A percentile compares a stretch with the other conserved stretches of the same genome.
phyloP scores from a whole-genome alignment of 352 stramenopile species.

The Phytopythium litorale region DNA sequence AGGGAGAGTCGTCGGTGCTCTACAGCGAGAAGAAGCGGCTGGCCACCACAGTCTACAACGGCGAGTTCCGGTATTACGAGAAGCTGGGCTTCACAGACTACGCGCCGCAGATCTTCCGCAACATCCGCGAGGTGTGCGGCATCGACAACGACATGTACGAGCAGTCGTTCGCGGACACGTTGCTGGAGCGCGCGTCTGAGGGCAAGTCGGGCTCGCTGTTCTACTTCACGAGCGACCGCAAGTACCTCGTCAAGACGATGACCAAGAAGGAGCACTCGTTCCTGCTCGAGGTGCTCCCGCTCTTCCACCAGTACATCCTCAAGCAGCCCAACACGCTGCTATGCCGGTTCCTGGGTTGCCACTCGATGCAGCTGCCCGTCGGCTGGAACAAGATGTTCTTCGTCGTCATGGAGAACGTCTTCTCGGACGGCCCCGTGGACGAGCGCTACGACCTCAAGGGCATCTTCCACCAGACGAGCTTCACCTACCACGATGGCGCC shows the following conservation, averaged over 20 bases:
- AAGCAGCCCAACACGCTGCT: slow-evolving; percentile 79
- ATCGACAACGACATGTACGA: slow-evolving; percentile 78
- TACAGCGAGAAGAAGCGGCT: slow-evolving; percentile 85
- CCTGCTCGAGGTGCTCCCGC: slow-evolving; percentile 69
- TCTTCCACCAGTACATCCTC: slow-evolving; percentile 85
- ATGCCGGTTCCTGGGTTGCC: slow-evolving; percentile 77
- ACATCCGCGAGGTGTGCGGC: slow-evolving; percentile 74
- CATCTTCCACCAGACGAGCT: slow-evolving; percentile 71
- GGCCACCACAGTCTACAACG: slow-evolving; percentile 80
- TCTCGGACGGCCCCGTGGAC: slow-evolving; percentile 65
- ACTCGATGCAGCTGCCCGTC: slow-evolving; percentile 87
- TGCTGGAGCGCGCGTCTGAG: slow-evolving; percentile 76
- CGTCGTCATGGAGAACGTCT: slow-evolving; percentile 88
- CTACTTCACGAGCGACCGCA: slow-evolving; percentile 84
- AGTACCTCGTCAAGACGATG: slow-evolving; percentile 89
- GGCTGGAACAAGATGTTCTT: slow-evolving; percentile 91
- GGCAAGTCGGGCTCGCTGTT: slow-evolving; percentile 88
- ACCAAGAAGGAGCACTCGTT: slow-evolving; percentile 87
- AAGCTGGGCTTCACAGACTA: slow-evolving; percentile 88
- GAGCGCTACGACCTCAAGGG: slow-evolving; percentile 85
- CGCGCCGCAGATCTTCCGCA: slow-evolving; percentile 79
- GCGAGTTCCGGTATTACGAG: slow-evolving; percentile 81
- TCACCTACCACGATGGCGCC: slow-evolving; percentile 33
- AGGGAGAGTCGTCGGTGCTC: slow-evolving; percentile 40
- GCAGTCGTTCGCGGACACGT: slow-evolving; percentile 81